Evolutionary conservation across 495 filamentous ascomycete genomes (phyloP).

Genomic region (Penicillium bialowiezense): DNA sequence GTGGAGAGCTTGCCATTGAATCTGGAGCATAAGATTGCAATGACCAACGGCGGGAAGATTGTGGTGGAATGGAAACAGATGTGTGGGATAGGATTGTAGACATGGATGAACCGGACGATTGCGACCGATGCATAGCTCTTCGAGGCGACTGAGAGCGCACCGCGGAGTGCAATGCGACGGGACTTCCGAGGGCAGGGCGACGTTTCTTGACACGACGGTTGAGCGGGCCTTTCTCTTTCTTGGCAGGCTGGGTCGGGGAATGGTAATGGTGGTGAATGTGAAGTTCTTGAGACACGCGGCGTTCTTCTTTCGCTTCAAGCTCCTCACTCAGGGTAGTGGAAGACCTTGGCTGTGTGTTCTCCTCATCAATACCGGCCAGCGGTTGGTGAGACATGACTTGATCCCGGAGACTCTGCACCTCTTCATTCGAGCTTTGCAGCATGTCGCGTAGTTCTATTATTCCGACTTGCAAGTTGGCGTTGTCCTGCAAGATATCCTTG

Average conservation of each 20-base stretch:
- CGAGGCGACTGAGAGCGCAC: conserved; percentile 39
- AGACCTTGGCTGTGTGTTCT: conserved; percentile 10
- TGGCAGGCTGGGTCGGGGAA: conserved; percentile 42
- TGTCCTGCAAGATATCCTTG: conserved; percentile 91
- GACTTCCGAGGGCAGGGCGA: conserved; percentile 51
- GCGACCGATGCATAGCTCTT: conserved; percentile 36
- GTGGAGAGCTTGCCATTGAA: conserved; percentile 79
- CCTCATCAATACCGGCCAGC: conserved; percentile 39
- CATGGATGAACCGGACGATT: conserved; percentile 47
- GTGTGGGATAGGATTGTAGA: conserved; percentile 63
- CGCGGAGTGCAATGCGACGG: conserved; percentile 59
- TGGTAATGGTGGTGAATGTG: conserved; percentile 96
- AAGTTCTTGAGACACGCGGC: conserved; percentile 64
- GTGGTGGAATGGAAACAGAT: conserved; percentile 56
- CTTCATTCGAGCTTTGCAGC: conserved; percentile 89
- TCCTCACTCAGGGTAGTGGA: conserved; percentile 64
- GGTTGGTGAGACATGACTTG: conserved; percentile 81
- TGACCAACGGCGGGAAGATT: conserved; percentile 59
- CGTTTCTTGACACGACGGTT: conserved; percentile 67
- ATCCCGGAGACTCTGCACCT: conserved; percentile 81
- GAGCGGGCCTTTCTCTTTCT: conserved; percentile 50
- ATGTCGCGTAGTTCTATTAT: conserved; percentile 89
- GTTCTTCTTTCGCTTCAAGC: conserved; percentile 53
- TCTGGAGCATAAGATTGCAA: conserved; percentile 64
- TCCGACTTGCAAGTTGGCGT: conserved; percentile 85